Percentiles rank a stretch among this genome's conserved stretches.
Conservation (phyloP, 2,329 filamentous ascomycete species). For the Zasmidium cellare region DNA sequence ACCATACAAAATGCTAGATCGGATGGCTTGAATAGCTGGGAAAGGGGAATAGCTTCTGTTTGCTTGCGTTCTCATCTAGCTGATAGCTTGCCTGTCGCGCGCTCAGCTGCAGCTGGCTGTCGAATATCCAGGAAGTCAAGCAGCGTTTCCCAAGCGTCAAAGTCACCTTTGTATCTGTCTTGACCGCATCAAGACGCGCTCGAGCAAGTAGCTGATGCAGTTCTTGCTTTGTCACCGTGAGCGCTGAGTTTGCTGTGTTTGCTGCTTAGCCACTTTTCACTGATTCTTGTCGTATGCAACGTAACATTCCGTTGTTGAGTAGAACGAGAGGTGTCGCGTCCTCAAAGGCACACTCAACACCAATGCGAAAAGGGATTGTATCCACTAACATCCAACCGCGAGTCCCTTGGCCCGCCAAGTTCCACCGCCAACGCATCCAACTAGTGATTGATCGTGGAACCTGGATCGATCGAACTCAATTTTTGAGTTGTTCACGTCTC, state of each 20-base stretch:
- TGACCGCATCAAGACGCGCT: not conserved
- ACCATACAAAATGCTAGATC: too few relatives aligned
- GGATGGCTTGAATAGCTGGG: not conserved
- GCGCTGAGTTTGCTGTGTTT: not conserved
- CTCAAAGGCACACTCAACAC: not conserved
- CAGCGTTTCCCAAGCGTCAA: not conserved
- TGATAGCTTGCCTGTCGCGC: not conserved
- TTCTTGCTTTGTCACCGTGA: not conserved
- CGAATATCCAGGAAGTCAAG: not conserved
- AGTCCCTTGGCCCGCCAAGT: not conserved
- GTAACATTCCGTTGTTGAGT: not conserved
- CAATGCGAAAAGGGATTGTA: slow-evolving; percentile 1
- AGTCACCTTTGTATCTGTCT: not conserved
- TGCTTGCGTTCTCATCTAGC: not conserved
- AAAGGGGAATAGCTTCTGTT: not conserved
- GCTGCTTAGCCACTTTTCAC: not conserved
- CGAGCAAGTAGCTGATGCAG: not conserved
- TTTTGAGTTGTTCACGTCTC: not conserved
- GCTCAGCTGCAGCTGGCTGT: not conserved
- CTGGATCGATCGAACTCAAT: not conserved
- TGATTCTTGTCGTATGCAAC: not conserved
- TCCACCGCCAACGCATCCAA: not conserved
- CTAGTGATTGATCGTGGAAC: not conserved
- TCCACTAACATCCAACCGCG: not conserved
- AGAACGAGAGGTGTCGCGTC: not conserved